phyloP scores from a whole-genome alignment of 148 eudicot genomes.

The Chenopodium album region DNA sequence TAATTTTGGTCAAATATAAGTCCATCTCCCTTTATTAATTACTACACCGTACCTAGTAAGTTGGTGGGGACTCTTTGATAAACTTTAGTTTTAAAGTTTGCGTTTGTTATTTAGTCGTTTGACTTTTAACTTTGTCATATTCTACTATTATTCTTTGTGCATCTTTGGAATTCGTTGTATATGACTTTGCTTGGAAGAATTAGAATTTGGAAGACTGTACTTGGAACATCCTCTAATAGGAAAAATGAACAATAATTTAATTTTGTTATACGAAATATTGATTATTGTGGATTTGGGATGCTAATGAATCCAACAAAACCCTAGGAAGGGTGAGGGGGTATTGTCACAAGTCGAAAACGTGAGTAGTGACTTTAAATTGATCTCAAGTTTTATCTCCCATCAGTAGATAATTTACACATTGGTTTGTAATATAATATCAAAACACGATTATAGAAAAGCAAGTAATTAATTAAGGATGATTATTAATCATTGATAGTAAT shows the following conservation, averaged over 20 bases:
- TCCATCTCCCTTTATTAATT: neutral
- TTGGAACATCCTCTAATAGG: neutral
- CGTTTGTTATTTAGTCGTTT: conserved; percentile 11
- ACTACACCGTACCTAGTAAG: neutral
- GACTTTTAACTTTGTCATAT: conserved; percentile 19
- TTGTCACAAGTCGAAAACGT: neutral
- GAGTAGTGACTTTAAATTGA: neutral
- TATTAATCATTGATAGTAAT: no score
- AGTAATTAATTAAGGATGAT: no score
- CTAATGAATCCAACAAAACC: neutral
- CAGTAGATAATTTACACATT: no score
- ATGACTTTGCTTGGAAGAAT: neutral
- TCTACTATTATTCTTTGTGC: neutral
- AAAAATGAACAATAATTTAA: neutral
- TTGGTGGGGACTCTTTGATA: neutral
- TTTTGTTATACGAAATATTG: no score
- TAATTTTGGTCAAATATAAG: neutral
- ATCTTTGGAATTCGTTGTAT: neutral
- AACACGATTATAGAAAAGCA: no score
- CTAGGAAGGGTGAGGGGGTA: neutral
- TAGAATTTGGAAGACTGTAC: neutral
- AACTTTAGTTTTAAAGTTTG: neutral
- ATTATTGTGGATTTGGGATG: neutral
- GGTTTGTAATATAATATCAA: no score
- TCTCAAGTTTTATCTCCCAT: neutral